Conservation (phyloP, 1,284 basidiomycete genomes). For the Sanghuangporus weigelae region DNA sequence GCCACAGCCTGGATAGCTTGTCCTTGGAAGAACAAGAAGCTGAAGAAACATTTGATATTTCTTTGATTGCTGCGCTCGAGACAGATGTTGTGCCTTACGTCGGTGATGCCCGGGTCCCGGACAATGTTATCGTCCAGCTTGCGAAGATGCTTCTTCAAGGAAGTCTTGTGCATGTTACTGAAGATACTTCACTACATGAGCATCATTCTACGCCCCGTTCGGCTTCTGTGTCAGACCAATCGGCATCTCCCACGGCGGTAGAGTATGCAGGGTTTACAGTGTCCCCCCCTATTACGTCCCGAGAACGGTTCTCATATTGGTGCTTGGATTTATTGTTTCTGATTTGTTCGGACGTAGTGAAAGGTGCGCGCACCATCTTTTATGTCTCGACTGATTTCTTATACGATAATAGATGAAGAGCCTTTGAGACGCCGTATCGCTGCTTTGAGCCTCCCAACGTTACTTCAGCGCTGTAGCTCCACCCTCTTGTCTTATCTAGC, state of each 20-base stretch:
- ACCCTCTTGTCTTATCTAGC: conserved; percentile 72
- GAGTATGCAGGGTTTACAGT: conserved; percentile 57
- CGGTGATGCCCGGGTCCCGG: conserved; percentile 65
- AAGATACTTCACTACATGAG: conserved; percentile 22
- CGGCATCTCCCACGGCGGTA: conserved; percentile 28
- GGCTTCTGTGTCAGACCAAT: conserved; percentile 13
- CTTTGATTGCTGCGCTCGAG: conserved; percentile 75
- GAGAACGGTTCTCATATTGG: conserved; percentile 91
- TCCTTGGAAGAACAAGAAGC: conserved; percentile 60
- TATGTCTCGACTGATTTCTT: background rate
- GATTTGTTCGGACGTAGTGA: conserved; percentile 60
- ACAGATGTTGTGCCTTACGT: conserved; percentile 75
- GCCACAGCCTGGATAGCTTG: conserved; percentile 49
- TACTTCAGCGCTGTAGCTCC: conserved; percentile 69
- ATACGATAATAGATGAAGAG: conserved; percentile 46
- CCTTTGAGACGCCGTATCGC: conserved; percentile 60
- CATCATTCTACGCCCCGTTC: conserved; percentile 20
- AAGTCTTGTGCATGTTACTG: conserved; percentile 60
- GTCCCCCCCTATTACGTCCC: conserved; percentile 48
- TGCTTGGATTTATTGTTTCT: conserved; percentile 87
- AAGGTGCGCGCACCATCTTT: conserved; percentile 38
- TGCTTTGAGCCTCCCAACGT: conserved; percentile 58
- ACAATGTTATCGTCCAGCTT: conserved; percentile 65
- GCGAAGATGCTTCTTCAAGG: conserved; percentile 73
- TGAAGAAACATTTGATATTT: conserved; percentile 87